These are phyloP conservation scores for Thymus mandschuricus DNA, from an alignment of 257 asterid species.

Conservation along the genomic window DNA sequence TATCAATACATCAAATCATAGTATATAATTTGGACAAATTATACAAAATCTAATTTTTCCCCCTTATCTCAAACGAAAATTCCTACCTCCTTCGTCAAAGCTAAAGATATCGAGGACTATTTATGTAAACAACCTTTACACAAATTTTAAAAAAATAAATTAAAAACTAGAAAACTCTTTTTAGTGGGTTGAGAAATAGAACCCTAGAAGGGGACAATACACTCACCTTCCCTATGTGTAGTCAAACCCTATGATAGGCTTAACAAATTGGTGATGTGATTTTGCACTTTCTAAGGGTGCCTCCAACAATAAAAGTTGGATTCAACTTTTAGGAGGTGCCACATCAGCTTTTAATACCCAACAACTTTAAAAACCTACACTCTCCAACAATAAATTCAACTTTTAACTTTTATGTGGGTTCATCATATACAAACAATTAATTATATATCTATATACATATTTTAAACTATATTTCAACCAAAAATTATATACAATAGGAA, in stretches of 20 bases:
- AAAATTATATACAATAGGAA: too few species aligned
- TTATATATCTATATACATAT: too few species aligned
- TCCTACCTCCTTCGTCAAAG: slow-evolving; percentile 20
- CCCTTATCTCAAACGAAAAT: neutral
- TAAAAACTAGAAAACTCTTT: neutral
- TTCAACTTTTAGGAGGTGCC: too few species aligned
- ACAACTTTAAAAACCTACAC: too few species aligned
- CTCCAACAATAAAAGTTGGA: too few species aligned
- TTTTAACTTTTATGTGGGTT: too few species aligned
- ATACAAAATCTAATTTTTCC: neutral
- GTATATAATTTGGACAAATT: slow-evolving; percentile 2
- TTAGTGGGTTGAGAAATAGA: neutral
- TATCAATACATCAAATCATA: neutral
- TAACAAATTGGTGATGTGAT: neutral
- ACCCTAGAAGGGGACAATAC: slow-evolving; percentile 25
- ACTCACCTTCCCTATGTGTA: slow-evolving; percentile 1
- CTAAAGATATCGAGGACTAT: neutral
- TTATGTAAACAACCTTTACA: neutral
- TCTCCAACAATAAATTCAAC: too few species aligned
- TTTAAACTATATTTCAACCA: too few species aligned
- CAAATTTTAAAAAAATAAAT: too few species aligned
- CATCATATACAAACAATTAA: too few species aligned
- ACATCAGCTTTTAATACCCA: too few species aligned
- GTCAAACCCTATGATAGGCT: slow-evolving; percentile 1
- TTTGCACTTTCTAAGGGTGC: neutral